Evolutionary conservation across 129 eudicot genomes (phyloP).

Genomic region (Escallonia herrerae): DNA sequence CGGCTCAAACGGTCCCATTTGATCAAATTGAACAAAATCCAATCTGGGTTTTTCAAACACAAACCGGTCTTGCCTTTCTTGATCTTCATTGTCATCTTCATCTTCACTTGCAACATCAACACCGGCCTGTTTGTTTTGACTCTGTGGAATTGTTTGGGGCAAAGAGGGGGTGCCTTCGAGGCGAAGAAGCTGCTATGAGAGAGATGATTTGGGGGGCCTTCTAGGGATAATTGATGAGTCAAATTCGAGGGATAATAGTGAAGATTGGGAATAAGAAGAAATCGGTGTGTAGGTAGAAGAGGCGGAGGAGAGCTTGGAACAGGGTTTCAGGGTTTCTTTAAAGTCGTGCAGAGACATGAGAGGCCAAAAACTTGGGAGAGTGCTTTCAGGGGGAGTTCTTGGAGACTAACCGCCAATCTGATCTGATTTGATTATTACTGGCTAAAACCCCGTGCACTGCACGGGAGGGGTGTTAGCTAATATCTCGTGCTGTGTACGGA

Average conservation of each 20-base stretch:
- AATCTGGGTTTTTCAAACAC: constrained; percentile 29
- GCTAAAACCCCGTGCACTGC: no score
- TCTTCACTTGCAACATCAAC: constrained; percentile 14
- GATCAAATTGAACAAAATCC: constrained; percentile 34
- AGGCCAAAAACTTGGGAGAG: not conserved
- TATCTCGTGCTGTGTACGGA: no score
- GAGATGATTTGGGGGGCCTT: constrained; percentile 72
- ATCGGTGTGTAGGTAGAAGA: constrained; percentile 3
- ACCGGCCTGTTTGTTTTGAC: constrained; percentile 2
- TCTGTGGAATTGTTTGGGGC: constrained; percentile 19
- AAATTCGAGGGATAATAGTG: constrained; percentile 18
- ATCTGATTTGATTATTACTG: no score
- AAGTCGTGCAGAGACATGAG: constrained; percentile 55
- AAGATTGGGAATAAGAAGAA: constrained; percentile 14
- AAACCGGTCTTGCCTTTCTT: constrained; percentile 15
- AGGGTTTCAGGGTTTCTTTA: constrained; percentile 67
- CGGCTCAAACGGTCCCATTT: constrained; percentile 74
- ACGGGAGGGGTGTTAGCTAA: no score
- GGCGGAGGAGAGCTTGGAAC: constrained; percentile 21
- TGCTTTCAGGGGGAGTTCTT: no score
- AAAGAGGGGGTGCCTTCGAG: constrained; percentile 26
- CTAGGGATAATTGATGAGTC: constrained; percentile 35
- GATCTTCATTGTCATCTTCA: constrained; percentile 3
- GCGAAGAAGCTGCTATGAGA: constrained; percentile 65
- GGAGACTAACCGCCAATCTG: no score